These are phyloP conservation scores for Mortierella sp. DNA, from an alignment of 371 early-diverging fungal genomes.

Conservation along the genomic window DNA sequence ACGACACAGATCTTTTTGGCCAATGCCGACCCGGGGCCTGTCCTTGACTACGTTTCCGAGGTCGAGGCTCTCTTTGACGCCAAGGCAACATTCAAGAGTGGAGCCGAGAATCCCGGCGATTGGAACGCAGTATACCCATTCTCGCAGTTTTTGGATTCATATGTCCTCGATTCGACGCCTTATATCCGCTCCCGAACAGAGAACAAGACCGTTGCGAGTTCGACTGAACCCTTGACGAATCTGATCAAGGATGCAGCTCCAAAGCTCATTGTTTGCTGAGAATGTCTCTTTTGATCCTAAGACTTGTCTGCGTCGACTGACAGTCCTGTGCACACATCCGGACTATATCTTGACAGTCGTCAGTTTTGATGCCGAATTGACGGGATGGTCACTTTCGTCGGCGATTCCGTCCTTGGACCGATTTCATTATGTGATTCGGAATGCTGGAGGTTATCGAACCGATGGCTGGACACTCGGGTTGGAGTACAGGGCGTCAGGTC, in stretches of 20 bases:
- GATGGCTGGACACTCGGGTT: slow-evolving; percentile 68
- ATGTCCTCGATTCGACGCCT: slow-evolving; percentile 63
- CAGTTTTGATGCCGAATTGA: slow-evolving; percentile 67
- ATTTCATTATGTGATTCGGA: slow-evolving; percentile 68
- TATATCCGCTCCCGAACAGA: slow-evolving; percentile 55
- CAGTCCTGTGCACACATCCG: slow-evolving; percentile 63
- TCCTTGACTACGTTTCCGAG: slow-evolving; percentile 59
- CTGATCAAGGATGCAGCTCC: slow-evolving; percentile 58
- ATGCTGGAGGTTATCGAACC: slow-evolving; percentile 71
- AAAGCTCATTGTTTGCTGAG: slow-evolving; percentile 55
- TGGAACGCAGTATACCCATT: slow-evolving; percentile 77
- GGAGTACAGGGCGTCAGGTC: slow-evolving; percentile 32
- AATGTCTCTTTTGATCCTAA: slow-evolving; percentile 60
- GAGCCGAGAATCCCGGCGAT: slow-evolving; percentile 57
- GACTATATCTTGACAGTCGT: slow-evolving; percentile 74
- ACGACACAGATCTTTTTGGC: too few relatives aligned
- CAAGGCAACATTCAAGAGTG: slow-evolving; percentile 52
- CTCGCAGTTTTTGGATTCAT: slow-evolving; percentile 71
- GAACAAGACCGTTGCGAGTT: slow-evolving; percentile 40
- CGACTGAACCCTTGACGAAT: slow-evolving; percentile 21
- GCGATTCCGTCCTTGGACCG: slow-evolving; percentile 52
- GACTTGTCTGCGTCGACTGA: slow-evolving; percentile 63
- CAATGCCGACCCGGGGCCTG: too few relatives aligned
- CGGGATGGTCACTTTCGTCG: slow-evolving; percentile 70
- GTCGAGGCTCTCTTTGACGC: slow-evolving; percentile 58